Conservation (phyloP, 73 alveolate genomes). For the Paramecium sonneborni region DNA sequence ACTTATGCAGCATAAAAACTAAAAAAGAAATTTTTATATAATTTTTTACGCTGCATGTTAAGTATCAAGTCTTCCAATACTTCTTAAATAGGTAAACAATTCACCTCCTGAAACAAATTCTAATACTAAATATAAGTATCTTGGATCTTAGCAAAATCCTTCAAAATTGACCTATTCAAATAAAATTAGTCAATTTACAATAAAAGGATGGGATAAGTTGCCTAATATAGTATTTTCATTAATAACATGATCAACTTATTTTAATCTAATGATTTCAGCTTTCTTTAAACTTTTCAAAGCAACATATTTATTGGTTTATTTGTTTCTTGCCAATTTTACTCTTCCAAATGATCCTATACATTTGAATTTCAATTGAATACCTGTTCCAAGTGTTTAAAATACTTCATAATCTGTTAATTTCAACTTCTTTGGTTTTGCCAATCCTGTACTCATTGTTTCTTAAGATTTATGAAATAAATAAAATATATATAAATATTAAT, state of each 20-base stretch:
- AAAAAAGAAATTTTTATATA: background rate
- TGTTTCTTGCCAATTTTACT: conserved; percentile 90
- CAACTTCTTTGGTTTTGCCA: conserved; percentile 70
- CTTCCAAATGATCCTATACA: conserved; percentile 85
- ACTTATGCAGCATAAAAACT: conserved; percentile 79
- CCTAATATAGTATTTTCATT: conserved; percentile 85
- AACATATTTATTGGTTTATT: conserved; percentile 75
- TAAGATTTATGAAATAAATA: conserved; percentile 1
- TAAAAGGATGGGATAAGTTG: conserved; percentile 86
- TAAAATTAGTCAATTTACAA: conserved; percentile 10
- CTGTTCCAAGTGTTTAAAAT: conserved; percentile 89
- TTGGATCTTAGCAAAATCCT: conserved; percentile 76
- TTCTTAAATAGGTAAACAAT: conserved; percentile 79
- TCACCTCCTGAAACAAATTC: conserved; percentile 91
- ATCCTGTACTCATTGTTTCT: conserved; percentile 49
- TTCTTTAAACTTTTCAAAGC: conserved; percentile 95
- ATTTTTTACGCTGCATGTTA: conserved; percentile 70
- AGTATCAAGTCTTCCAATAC: conserved; percentile 74
- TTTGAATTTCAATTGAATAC: conserved; percentile 57
- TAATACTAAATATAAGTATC: conserved; percentile 77
- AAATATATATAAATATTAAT: background rate
- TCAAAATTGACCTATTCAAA: conserved; percentile 61
- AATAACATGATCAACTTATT: conserved; percentile 93
- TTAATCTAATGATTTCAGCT: conserved; percentile 91
- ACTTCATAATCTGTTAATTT: conserved; percentile 77